Conservation (phyloP, 257 asterid genomes). For the Mentha longifolia region DNA sequence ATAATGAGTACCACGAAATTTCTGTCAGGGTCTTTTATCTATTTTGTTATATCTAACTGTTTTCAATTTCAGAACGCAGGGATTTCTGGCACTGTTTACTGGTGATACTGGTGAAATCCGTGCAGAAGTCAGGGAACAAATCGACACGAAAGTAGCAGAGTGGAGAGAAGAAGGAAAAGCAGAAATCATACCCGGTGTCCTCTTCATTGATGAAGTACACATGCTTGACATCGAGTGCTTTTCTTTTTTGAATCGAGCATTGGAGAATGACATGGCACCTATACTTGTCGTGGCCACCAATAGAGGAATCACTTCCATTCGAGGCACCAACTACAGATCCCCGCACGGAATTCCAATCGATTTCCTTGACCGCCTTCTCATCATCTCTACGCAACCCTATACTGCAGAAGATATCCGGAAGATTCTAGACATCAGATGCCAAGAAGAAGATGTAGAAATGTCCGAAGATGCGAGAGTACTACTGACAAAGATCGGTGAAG, state of each 20-base stretch:
- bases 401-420: constrained; percentile 76
- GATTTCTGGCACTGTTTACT: constrained; percentile 86
- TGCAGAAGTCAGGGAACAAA: constrained; percentile 94
- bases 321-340: constrained; percentile 89
- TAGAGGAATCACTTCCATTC: constrained; percentile 85
- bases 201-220: constrained; percentile 98
- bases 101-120: constrained; percentile 96
- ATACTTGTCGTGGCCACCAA: constrained; percentile 93
- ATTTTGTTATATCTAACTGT: not conserved
- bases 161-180: constrained; percentile 99
- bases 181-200: constrained; percentile 92
- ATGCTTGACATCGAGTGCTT: constrained; percentile 98
- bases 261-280: constrained; percentile 98
- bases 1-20: too few species aligned
- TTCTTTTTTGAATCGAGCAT: constrained; percentile 90
- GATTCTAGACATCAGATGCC: constrained; percentile 83
- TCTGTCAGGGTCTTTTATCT: not conserved
- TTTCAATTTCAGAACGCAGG: constrained; percentile 73
- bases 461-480: constrained; percentile 81
- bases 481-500: constrained; percentile 85
- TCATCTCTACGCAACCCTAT: constrained; percentile 90
- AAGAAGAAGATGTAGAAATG: constrained; percentile 91
- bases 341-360: constrained; percentile 92
- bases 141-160: constrained; percentile 96
- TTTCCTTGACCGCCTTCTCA: constrained; percentile 94